Percentiles rank a stretch among this genome's conserved stretches.
phyloP scores from a whole-genome alignment of 352 stramenopile species.

The Phytophthora cryptogea region DNA sequence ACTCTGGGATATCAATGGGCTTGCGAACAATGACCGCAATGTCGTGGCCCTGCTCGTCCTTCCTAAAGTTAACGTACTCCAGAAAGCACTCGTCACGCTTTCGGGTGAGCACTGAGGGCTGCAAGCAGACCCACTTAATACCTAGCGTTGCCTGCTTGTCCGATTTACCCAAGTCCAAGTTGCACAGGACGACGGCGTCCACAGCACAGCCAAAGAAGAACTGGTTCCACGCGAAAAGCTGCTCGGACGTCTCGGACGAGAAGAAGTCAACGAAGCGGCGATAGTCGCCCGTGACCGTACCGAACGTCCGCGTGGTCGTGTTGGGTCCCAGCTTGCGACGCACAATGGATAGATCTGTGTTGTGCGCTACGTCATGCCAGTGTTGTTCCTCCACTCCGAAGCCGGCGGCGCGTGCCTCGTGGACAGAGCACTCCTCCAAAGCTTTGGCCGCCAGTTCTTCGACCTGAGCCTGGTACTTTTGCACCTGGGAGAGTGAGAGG shows the following conservation, averaged over 20 bases:
- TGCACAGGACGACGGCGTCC: slow-evolving; percentile 73
- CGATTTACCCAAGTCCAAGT: slow-evolving; percentile 50
- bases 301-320: slow-evolving; percentile 57
- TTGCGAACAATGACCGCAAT: slow-evolving; percentile 63
- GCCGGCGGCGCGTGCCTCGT: slow-evolving; percentile 36
- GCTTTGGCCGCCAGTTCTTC: slow-evolving; percentile 27
- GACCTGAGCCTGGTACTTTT: slow-evolving; percentile 36
- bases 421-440: slow-evolving; percentile 34
- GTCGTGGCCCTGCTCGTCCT: slow-evolving; percentile 58
- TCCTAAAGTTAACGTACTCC: slow-evolving; percentile 71
- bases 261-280: slow-evolving; percentile 67
- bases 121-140: slow-evolving; percentile 81
- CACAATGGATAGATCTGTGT: slow-evolving; percentile 36
- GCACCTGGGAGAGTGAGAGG: slow-evolving; percentile 37
- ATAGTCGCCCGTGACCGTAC: slow-evolving; percentile 57
- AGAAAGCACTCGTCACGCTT: slow-evolving; percentile 81
- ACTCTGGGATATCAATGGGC: slow-evolving; percentile 68
- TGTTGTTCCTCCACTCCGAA: slow-evolving; percentile 24
- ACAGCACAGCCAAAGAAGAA: slow-evolving; percentile 66
- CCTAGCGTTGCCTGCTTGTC: slow-evolving; percentile 61
- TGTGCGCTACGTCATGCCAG: slow-evolving; percentile 40
- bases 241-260: slow-evolving; percentile 60
- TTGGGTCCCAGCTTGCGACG: slow-evolving; percentile 26
- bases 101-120: slow-evolving; percentile 54
- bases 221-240: slow-evolving; percentile 76